Conservation (phyloP, 2,329 filamentous ascomycete species). For the Epicoccum sorghinum region DNA sequence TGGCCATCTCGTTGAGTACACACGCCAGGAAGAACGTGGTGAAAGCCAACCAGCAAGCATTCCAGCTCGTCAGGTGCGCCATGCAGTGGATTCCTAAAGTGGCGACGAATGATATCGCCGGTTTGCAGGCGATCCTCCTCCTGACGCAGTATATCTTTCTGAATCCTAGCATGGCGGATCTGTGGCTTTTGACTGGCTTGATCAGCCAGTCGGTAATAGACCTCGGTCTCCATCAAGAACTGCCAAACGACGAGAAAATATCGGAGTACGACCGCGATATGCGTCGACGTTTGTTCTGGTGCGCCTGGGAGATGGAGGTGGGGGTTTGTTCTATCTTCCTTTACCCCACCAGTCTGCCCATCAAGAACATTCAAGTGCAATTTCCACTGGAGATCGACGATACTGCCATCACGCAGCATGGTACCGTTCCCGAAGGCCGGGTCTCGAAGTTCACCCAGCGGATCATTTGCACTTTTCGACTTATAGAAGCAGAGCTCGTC, state of each 20-base stretch:
- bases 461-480: constrained; percentile 43
- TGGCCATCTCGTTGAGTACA: constrained; percentile 46
- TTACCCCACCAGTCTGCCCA: constrained; percentile 40
- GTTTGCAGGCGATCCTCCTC: constrained; percentile 44
- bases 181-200: constrained; percentile 46
- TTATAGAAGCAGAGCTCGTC: constrained; percentile 43
- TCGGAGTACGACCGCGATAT: constrained; percentile 43
- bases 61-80: constrained; percentile 41
- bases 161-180: constrained; percentile 44
- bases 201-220: constrained; percentile 47
- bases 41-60: constrained; percentile 42
- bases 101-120: constrained; percentile 44
- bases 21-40: constrained; percentile 42
- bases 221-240: constrained; percentile 45
- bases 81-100: constrained; percentile 47
- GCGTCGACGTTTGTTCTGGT: constrained; percentile 47
- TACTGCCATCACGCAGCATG: constrained; percentile 37
- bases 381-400: constrained; percentile 45
- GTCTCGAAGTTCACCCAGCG: constrained; percentile 44
- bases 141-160: constrained; percentile 46
- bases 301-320: constrained; percentile 48
- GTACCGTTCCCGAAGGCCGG: constrained; percentile 34
- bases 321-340: constrained; percentile 44
- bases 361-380: constrained; percentile 36
- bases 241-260: constrained; percentile 36